Conservation (phyloP, 352 stramenopile genomes). For the Phytophthora boehmeriae region DNA sequence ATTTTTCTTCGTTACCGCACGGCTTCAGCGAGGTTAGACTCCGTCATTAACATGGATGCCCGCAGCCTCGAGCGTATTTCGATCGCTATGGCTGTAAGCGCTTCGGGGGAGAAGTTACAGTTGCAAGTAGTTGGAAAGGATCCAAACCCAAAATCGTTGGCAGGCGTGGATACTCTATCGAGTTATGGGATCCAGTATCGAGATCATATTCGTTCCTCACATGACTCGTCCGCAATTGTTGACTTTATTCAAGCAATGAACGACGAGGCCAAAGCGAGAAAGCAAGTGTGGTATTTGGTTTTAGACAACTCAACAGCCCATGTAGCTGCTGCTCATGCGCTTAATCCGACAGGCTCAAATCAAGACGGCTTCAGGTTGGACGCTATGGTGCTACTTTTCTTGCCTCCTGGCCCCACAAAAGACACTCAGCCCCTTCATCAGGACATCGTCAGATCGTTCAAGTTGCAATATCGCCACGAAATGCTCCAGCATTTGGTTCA, state of each 20-base stretch:
- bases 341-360: constrained; percentile 65
- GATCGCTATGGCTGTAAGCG: constrained; percentile 61
- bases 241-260: constrained; percentile 71
- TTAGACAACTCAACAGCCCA: constrained; percentile 71
- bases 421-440: constrained; percentile 67
- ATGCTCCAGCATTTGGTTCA: constrained; percentile 58
- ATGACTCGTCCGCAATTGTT: constrained; percentile 57
- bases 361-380: constrained; percentile 70
- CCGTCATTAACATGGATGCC: constrained; percentile 49
- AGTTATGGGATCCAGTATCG: constrained; percentile 52
- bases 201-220: constrained; percentile 45
- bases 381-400: constrained; percentile 65
- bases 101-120: constrained; percentile 65
- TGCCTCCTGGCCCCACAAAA: constrained; percentile 46
- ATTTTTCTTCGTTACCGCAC: constrained; percentile 51
- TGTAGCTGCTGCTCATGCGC: constrained; percentile 59
- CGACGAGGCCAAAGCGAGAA: constrained; percentile 52
- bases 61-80: constrained; percentile 59
- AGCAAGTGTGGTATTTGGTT: constrained; percentile 74
- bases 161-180: constrained; percentile 40
- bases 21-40: constrained; percentile 42
- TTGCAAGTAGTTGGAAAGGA: constrained; percentile 65
- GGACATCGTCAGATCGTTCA: constrained; percentile 60
- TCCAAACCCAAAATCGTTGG: constrained; percentile 40
- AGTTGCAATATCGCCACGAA: constrained; percentile 60